Evolutionary conservation across 1,284 basidiomycete genomes (phyloP).

Genomic region (Microbotryum lychnidis-dioicae): DNA sequence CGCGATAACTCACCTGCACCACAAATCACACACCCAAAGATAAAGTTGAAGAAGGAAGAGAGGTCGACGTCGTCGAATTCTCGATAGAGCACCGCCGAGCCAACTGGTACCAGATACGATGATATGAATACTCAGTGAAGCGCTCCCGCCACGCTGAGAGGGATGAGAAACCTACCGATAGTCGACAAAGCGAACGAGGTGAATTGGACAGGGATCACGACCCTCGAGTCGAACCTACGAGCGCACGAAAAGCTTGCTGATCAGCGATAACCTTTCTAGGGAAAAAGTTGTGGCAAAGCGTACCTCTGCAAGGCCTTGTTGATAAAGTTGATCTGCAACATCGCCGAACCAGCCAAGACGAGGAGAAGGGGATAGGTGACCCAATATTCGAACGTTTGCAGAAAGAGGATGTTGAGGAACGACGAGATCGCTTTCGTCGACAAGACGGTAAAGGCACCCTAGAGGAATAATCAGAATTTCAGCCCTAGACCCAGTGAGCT

Average conservation of each 20-base stretch:
- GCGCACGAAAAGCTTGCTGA: constrained; percentile 10
- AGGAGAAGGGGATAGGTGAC: constrained; percentile 41
- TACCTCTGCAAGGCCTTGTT: constrained; percentile 50
- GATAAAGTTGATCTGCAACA: constrained; percentile 83
- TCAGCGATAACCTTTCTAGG: constrained; percentile 16
- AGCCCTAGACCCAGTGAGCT: too few species aligned
- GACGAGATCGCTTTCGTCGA: constrained; percentile 88
- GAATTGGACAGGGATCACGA: constrained; percentile 90
- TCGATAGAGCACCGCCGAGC: constrained; percentile 85
- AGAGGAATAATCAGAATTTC: background rate
- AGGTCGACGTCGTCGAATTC: constrained; percentile 60
- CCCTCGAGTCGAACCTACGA: constrained; percentile 83
- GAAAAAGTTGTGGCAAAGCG: constrained; percentile 14
- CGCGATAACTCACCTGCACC: constrained; percentile 26
- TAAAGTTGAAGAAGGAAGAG: constrained; percentile 37
- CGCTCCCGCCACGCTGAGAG: too few species aligned
- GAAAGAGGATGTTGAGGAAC: constrained; percentile 65
- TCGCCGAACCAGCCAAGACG: constrained; percentile 67
- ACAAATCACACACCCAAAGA: constrained; percentile 38
- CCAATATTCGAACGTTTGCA: constrained; percentile 54
- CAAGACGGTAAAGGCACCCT: constrained; percentile 87
- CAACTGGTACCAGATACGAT: constrained; percentile 43
- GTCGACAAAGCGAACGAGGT: constrained; percentile 70
- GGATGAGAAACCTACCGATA: constrained; percentile 44
- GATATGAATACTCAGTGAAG: background rate